Percentiles rank a stretch among this genome's conserved stretches.
phyloP scores from a whole-genome alignment of 371 early-diverging fungal species.

The Funneliformis caledonium region DNA sequence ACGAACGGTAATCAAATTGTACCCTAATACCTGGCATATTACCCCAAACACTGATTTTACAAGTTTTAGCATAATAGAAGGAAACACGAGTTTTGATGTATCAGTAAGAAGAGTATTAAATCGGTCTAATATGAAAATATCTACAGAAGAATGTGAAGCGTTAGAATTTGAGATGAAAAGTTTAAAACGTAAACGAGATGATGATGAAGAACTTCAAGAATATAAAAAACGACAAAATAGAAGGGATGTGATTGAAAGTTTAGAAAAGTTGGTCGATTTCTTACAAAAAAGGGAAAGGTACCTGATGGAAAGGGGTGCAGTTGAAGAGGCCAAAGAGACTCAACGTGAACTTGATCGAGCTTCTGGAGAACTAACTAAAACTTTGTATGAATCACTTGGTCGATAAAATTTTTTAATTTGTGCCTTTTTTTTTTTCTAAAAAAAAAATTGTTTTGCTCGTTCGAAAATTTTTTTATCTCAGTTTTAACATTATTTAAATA shows the following conservation, averaged over 20 bases:
- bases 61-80: conserved; percentile 8
- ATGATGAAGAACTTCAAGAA: background rate
- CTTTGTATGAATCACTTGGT: conserved; percentile 23
- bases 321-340: conserved; percentile 27
- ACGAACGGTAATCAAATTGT: conserved; percentile 19
- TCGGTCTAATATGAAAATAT: background rate
- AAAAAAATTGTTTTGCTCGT: too few species aligned
- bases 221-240: conserved; percentile 13
- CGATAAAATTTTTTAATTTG: background rate
- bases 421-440: too few species aligned
- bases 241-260: conserved; percentile 5
- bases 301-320: conserved; percentile 23
- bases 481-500: too few species aligned
- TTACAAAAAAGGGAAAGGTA: conserved; percentile 35
- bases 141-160: conserved; percentile 21
- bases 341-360: conserved; percentile 21
- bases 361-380: conserved; percentile 6
- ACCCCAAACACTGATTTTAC: conserved; percentile 30
- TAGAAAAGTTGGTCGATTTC: conserved; percentile 31
- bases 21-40: conserved; percentile 37
- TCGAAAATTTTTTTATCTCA: too few species aligned
- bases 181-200: conserved; percentile 22
- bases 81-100: conserved; percentile 10
- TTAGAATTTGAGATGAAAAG: conserved; percentile 21
- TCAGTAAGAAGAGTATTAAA: background rate